Percentiles rank a stretch among this genome's conserved stretches.
Conservation (phyloP, 345 rosid species). For the Odontarrhena argentea region DNA sequence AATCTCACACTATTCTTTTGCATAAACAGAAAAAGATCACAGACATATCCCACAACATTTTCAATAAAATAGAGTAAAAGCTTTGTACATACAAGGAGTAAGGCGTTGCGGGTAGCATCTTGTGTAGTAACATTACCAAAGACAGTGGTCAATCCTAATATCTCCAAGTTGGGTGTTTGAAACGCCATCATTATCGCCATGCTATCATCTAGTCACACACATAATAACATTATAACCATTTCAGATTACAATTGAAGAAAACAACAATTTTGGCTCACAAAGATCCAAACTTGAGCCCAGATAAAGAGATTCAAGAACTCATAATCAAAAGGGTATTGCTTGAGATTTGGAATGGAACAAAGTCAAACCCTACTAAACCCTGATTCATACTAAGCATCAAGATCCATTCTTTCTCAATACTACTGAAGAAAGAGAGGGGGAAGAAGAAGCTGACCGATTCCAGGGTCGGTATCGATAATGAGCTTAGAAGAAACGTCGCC, state of each 20-base stretch:
- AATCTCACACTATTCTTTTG: conserved; percentile 94
- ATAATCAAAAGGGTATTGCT: not conserved
- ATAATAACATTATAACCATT: conserved; percentile 10
- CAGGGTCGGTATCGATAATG: conserved; percentile 98
- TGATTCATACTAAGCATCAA: not conserved
- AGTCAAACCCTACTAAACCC: conserved; percentile 7
- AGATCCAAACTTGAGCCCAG: conserved; percentile 23
- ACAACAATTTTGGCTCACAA: not conserved
- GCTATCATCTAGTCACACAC: conserved; percentile 66
- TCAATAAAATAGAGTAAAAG: not conserved
- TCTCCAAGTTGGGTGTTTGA: conserved; percentile 70
- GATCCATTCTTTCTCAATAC: conserved; percentile 7
- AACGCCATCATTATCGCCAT: conserved; percentile 98
- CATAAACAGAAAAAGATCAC: conserved; percentile 54
- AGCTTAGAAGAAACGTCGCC: conserved; percentile 47
- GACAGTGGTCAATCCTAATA: conserved; percentile 82
- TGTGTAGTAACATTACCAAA: conserved; percentile 81
- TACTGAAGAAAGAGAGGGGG: not conserved
- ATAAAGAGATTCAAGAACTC: conserved; percentile 17
- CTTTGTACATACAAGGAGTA: conserved; percentile 66
- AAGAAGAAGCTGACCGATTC: conserved; percentile 67
- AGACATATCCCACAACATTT: conserved; percentile 39
- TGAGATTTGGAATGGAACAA: not conserved
- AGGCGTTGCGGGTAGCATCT: conserved; percentile 83
- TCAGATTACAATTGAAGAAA: not conserved